Percentiles rank a stretch among this genome's conserved stretches.
These are phyloP conservation scores for Saccharomycopsis amapae DNA, from an alignment of 805 yeast genomes.

Conservation along the genomic window DNA sequence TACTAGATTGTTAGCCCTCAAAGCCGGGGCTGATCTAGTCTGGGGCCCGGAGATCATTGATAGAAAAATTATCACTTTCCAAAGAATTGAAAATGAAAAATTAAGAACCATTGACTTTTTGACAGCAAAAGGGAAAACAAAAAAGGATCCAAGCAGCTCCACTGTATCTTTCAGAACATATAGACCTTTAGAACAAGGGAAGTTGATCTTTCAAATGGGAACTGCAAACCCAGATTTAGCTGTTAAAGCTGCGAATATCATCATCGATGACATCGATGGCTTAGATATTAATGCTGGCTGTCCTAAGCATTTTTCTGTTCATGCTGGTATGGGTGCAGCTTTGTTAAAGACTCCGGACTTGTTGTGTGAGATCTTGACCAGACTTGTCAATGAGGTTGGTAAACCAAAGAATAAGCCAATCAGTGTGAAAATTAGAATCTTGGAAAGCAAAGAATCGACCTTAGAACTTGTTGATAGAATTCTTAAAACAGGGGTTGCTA, in stretches of 20 bases:
- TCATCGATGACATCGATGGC: constrained; percentile 83
- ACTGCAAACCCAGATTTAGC: constrained; percentile 80
- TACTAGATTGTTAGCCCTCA: constrained; percentile 69
- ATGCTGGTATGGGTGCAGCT: constrained; percentile 98
- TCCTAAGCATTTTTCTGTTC: constrained; percentile 92
- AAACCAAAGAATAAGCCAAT: constrained; percentile 69
- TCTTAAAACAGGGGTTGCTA: constrained; percentile 72
- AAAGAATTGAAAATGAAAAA: constrained; percentile 49
- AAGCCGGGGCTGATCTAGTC: constrained; percentile 87
- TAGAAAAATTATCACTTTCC: constrained; percentile 67
- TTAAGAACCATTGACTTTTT: constrained; percentile 58
- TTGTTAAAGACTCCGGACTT: constrained; percentile 74
- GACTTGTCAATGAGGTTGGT: constrained; percentile 76
- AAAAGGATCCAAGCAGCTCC: constrained; percentile 32
- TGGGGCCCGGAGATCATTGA: constrained; percentile 96
- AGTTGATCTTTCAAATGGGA: constrained; percentile 84
- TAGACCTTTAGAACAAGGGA: constrained; percentile 53
- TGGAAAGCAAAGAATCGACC: constrained; percentile 58
- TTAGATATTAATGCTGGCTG: constrained; percentile 95
- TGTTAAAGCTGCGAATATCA: constrained; percentile 75
- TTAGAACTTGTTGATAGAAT: constrained; percentile 49
- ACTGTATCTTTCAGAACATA: constrained; percentile 68
- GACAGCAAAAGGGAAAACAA: constrained; percentile 28
- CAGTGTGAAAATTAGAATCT: constrained; percentile 80
- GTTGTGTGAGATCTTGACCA: constrained; percentile 58